Conservation (phyloP, 2,329 filamentous ascomycete genomes). For the Aspergillus flavus region DNA sequence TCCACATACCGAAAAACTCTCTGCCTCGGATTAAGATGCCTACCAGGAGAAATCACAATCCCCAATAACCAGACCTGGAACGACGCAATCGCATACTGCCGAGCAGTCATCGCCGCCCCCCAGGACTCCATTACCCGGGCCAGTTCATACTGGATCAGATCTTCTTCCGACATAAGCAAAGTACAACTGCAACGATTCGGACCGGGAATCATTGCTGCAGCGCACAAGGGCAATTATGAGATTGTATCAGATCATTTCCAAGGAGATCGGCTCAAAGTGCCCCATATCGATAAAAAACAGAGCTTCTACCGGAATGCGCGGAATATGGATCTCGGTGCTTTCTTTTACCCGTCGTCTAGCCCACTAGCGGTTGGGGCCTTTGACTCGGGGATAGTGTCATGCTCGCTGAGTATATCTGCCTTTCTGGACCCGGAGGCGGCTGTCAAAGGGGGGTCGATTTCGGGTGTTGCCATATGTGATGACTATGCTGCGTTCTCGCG, state of each 20-base stretch:
- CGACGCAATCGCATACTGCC: not conserved
- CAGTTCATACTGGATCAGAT: not conserved
- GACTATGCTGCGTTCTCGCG: not conserved
- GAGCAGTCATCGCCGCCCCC: not conserved
- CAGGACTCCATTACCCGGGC: not conserved
- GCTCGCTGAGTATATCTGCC: not conserved
- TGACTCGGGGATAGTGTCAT: not conserved
- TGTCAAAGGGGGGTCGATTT: not conserved
- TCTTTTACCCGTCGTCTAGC: not conserved
- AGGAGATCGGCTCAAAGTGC: not conserved
- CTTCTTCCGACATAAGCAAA: not conserved
- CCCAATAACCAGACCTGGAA: not conserved
- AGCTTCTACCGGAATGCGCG: not conserved
- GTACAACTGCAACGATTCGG: not conserved
- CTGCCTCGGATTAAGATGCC: not conserved
- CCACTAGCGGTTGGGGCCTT: not conserved
- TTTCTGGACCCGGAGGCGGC: not conserved
- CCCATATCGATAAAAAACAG: not conserved
- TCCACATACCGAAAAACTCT: not conserved
- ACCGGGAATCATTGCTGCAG: not conserved
- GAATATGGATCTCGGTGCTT: not conserved
- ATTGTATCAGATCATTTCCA: not conserved
- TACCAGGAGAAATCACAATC: not conserved
- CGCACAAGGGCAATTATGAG: not conserved
- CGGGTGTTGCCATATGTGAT: not conserved